Conservation (phyloP, 1,139 yeast species). For the Yamadazyma kanchanaburiensis region DNA sequence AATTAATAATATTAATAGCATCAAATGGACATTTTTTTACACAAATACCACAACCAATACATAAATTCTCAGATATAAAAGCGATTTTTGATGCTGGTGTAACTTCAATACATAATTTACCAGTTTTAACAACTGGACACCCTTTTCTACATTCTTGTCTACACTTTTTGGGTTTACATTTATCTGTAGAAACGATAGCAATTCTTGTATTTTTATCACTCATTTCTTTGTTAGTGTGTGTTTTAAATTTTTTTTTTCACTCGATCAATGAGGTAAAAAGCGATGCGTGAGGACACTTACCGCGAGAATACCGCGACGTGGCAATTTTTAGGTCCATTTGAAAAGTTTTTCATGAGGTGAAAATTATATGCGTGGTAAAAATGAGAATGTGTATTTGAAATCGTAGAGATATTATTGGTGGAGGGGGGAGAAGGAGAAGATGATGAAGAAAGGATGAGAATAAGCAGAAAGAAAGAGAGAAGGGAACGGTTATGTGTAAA, state of each 20-base stretch:
- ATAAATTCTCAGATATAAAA: conserved; percentile 88
- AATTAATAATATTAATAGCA: conserved; percentile 90
- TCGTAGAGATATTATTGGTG: no score
- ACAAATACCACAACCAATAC: conserved; percentile 99
- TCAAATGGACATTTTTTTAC: conserved; percentile 97
- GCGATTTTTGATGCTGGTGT: conserved; percentile 88
- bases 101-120: conserved; percentile 96
- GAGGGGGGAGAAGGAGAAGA: no score
- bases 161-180: conserved; percentile 96
- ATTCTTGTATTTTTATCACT: conserved; percentile 70
- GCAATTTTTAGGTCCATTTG: no score
- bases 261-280: conserved; percentile 5
- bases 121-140: conserved; percentile 97
- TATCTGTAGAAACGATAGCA: conserved; percentile 91
- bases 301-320: background rate
- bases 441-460: no score
- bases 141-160: conserved; percentile 96
- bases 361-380: no score
- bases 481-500: no score
- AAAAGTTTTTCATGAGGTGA: no score
- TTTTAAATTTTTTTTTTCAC: conserved; percentile 8
- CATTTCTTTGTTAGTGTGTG: conserved; percentile 8
- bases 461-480: no score
- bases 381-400: no score
- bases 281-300: conserved; percentile 2